These are phyloP conservation scores for Circinella umbellata DNA, from an alignment of 371 early-diverging fungal genomes.

Conservation along the genomic window DNA sequence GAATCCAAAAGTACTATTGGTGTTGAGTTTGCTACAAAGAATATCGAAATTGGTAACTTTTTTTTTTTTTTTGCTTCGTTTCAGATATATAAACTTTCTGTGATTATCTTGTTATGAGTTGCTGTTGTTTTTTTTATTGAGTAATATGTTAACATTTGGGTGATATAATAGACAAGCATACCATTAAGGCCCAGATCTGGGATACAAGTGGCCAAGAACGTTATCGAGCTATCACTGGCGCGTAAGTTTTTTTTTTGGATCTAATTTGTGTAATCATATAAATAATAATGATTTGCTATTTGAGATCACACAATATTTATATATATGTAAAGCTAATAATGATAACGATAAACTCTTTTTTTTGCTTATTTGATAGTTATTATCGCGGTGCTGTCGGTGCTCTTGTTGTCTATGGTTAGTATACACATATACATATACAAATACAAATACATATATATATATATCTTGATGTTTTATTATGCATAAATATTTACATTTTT, in stretches of 20 bases:
- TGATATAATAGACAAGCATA: conserved; percentile 30
- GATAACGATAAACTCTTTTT: too few species aligned
- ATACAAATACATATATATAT: too few species aligned
- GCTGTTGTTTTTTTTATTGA: too few species aligned
- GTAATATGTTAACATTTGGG: too few species aligned
- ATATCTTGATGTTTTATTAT: background rate
- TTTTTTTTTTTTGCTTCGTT: background rate
- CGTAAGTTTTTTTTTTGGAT: conserved; percentile 47
- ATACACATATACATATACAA: background rate
- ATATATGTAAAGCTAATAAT: too few species aligned
- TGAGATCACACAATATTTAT: too few species aligned
- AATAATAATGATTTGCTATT: background rate
- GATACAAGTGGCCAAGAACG: conserved; percentile 89
- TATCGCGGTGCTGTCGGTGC: conserved; percentile 51
- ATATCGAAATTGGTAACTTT: conserved; percentile 33
- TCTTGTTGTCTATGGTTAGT: conserved; percentile 44
- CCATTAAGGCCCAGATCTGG: conserved; percentile 91
- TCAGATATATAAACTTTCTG: too few species aligned
- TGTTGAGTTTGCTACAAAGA: conserved; percentile 90
- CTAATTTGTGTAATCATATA: background rate
- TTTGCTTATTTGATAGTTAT: conserved; percentile 19
- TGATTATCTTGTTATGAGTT: too few species aligned
- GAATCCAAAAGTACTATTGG: conserved; percentile 99
- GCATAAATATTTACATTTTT: background rate
- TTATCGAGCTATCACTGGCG: conserved; percentile 78